Conservation (phyloP, 1,284 basidiomycete genomes). For the Termitomyces sp. region DNA sequence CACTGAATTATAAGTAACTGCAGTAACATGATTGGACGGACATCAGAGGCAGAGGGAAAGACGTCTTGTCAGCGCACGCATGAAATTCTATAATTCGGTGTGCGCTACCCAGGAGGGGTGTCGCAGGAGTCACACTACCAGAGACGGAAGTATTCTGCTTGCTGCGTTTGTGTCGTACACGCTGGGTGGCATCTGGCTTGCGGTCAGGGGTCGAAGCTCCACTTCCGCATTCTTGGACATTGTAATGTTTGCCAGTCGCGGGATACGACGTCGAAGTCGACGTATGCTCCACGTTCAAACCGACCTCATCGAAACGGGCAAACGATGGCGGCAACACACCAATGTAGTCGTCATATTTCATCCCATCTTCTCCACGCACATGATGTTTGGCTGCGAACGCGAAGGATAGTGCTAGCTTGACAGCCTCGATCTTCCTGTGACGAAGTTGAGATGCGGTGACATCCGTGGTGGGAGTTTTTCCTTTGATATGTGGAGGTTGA, state of each 20-base stretch:
- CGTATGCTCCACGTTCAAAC: slow-evolving; percentile 32
- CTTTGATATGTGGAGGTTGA: slow-evolving; percentile 36
- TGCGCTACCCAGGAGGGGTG: slow-evolving; percentile 53
- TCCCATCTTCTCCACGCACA: slow-evolving; percentile 70
- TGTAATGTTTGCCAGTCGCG: slow-evolving; percentile 36
- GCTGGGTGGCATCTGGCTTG: slow-evolving; percentile 57
- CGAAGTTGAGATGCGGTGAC: slow-evolving; percentile 56
- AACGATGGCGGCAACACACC: slow-evolving; percentile 63
- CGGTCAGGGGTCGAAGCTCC: slow-evolving; percentile 30
- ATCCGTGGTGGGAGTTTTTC: slow-evolving; percentile 41
- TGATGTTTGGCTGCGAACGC: slow-evolving; percentile 72
- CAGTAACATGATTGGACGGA: slow-evolving; percentile 29
- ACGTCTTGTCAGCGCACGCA: slow-evolving; percentile 45
- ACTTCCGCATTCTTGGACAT: slow-evolving; percentile 18
- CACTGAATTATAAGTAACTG: slow-evolving; percentile 7
- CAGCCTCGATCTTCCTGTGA: slow-evolving; percentile 63
- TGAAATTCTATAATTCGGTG: slow-evolving; percentile 61
- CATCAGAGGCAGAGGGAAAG: slow-evolving; percentile 73
- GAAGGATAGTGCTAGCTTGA: slow-evolving; percentile 68
- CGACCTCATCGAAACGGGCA: slow-evolving; percentile 37
- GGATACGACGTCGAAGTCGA: slow-evolving; percentile 30
- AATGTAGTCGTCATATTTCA: slow-evolving; percentile 59
- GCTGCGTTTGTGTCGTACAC: slow-evolving; percentile 61
- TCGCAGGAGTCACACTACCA: slow-evolving; percentile 44
- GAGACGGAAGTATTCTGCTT: slow-evolving; percentile 41